Evolutionary conservation across 1,284 basidiomycete genomes (phyloP), one percentile per base, ranked within the genome.

Genomic region (Sporisorium scitamineum): DNA sequence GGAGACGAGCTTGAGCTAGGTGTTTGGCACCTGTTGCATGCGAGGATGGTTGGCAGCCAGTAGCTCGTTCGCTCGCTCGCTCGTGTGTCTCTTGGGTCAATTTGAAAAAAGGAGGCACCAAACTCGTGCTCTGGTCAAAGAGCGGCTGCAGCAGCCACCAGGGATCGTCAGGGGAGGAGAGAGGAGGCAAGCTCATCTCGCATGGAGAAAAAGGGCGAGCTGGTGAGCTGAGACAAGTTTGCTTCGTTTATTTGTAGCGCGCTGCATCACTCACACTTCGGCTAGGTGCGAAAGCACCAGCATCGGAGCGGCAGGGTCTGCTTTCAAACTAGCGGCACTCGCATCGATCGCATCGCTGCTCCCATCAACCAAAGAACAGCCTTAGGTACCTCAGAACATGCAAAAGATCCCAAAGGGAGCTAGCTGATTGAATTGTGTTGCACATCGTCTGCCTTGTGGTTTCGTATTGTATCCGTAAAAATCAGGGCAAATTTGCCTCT

Each of bases 91-190:
- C n/a, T n/a, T 10, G 34, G 7, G 34, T 37, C 8, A 37, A 37
- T 37, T 37, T 14, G 34, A 37, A 37, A 37, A 10, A 31, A 31
- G 8, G 8, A n/a, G 13, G 37, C 14, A n/a, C 14, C 34, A 34
- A 13, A 34, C 9, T 13, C 34, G 34, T 9, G 10, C 11, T 34
- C 13, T 47, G 44, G 44, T 47, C 24, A 14, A 22, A 45, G 18
- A 18, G 27, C 47, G n/a, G 27, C n/a, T 10, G 47, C 47, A 48
- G 42, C 32, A 34, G 32, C 32, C 32, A 13, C 32, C 7, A n/a
- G 50, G 34, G 56, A 58, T 58, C 56, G 45, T 50, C 56, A 50
- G 56, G 45, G 47, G 39, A 11, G 37, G 18, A n/a, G n/a, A 22
- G 37, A 29, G 18, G 18, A 24, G 34, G 20, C 24, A 39, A 20